phyloP scores from a whole-genome alignment of 768 basidiomycete genomes.

The Tylopilus subfusipes region DNA sequence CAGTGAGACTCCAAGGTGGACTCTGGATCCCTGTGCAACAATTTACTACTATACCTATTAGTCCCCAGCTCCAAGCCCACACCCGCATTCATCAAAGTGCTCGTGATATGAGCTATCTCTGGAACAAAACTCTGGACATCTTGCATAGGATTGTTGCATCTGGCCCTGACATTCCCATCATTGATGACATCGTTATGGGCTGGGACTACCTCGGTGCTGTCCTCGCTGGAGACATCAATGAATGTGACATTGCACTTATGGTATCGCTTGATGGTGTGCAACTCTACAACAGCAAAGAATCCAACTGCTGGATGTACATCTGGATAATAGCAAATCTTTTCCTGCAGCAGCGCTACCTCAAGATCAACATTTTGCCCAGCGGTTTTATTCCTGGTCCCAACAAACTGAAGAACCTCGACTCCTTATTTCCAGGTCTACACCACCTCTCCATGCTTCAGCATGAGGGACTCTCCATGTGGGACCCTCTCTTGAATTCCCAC shows the following conservation, averaged over 20 bases:
- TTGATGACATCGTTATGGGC: conserved; percentile 3
- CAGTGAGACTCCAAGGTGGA: not conserved
- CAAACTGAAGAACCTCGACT: conserved; percentile 1
- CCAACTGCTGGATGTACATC: conserved; percentile 31
- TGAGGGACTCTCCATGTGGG: conserved; percentile 1
- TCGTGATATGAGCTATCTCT: conserved; percentile 26
- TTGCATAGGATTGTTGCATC: not conserved
- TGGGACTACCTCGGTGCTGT: conserved; percentile 10
- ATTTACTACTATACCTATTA: conserved; percentile 38
- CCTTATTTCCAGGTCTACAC: not conserved
- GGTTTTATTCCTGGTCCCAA: not conserved
- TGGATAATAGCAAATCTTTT: conserved; percentile 33
- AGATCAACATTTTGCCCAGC: not conserved
- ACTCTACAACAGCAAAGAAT: conserved; percentile 25
- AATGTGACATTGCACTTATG: conserved; percentile 27
- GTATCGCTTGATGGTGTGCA: conserved; percentile 43
- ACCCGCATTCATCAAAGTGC: conserved; percentile 34
- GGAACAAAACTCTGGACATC: not conserved
- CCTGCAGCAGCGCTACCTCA: too few species aligned
- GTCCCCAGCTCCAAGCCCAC: too few species aligned
- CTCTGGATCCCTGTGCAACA: conserved; percentile 30
- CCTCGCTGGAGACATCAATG: not conserved
- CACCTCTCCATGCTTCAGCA: not conserved
- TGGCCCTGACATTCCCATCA: not conserved
- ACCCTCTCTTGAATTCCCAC: not conserved